phyloP scores from a whole-genome alignment of 2,329 filamentous ascomycete species.

The Fusarium nematophilum region DNA sequence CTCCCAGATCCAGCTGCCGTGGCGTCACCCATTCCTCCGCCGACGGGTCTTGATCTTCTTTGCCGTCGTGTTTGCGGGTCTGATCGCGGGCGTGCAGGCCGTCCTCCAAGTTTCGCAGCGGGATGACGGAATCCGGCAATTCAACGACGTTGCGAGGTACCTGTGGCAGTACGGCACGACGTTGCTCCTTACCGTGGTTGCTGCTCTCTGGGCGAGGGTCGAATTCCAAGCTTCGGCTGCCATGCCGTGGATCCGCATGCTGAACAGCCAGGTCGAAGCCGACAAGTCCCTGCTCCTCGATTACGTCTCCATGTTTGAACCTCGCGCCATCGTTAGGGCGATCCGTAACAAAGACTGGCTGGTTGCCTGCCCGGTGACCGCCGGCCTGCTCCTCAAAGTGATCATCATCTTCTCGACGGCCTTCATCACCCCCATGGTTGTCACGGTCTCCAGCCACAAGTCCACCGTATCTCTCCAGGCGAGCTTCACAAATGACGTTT shows the following conservation, averaged over 20 bases:
- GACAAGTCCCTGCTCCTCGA: constrained; percentile 52
- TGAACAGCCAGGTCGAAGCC: constrained; percentile 42
- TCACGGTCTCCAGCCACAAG: constrained; percentile 40
- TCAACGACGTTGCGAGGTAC: constrained; percentile 44
- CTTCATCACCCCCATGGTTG: constrained; percentile 48
- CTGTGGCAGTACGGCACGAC: constrained; percentile 53
- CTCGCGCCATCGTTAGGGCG: constrained; percentile 44
- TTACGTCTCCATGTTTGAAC: constrained; percentile 47
- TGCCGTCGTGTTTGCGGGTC: constrained; percentile 42
- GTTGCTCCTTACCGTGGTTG: constrained; percentile 47
- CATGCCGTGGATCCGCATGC: constrained; percentile 53
- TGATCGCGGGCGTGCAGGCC: constrained; percentile 47
- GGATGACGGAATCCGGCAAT: constrained; percentile 45
- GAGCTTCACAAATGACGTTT: constrained; percentile 44
- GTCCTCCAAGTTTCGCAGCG: constrained; percentile 47
- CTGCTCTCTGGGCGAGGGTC: constrained; percentile 50
- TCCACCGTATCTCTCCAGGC: constrained; percentile 43
- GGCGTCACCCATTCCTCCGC: constrained; percentile 51
- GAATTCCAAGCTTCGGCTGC: constrained; percentile 53
- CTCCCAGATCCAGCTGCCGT: constrained; percentile 46
- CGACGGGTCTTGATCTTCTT: constrained; percentile 48
- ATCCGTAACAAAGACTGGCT: constrained; percentile 49
- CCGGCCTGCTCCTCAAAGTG: constrained; percentile 48
- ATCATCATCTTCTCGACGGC: constrained; percentile 51
- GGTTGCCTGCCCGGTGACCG: constrained; percentile 43